phyloP scores from a whole-genome alignment of 495 filamentous ascomycete species.

The Penicillium canescens region DNA sequence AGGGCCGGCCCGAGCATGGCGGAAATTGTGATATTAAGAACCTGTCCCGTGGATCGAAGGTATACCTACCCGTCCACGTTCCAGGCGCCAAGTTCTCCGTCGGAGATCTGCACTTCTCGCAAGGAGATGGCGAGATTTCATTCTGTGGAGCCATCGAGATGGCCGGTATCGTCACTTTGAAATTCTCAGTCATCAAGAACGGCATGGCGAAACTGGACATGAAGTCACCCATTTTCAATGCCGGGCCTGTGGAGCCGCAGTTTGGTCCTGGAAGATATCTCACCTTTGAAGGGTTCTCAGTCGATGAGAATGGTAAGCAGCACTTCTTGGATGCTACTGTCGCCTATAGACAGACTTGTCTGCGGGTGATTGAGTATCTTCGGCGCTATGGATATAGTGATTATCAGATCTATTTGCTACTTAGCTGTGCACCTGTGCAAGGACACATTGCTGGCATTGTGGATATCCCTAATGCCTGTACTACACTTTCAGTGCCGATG shows the following conservation, averaged over 20 bases:
- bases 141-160: conserved; percentile 98
- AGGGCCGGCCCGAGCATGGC: conserved; percentile 55
- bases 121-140: conserved; percentile 92
- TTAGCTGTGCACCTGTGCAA: conserved; percentile 88
- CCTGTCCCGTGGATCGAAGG: conserved; percentile 78
- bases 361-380: conserved; percentile 85
- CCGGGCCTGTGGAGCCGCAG: conserved; percentile 88
- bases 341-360: conserved; percentile 83
- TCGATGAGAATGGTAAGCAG: conserved; percentile 89
- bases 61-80: conserved; percentile 86
- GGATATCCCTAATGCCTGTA: conserved; percentile 85
- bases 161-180: conserved; percentile 90
- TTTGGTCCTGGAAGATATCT: conserved; percentile 84
- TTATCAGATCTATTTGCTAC: conserved; percentile 88
- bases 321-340: conserved; percentile 92
- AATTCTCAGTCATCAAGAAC: conserved; percentile 84
- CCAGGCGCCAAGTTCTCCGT: conserved; percentile 89
- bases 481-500: conserved; percentile 85
- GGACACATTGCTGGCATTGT: conserved; percentile 94
- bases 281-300: conserved; percentile 93
- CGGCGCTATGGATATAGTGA: conserved; percentile 73
- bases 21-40: conserved; percentile 93
- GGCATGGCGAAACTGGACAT: conserved; percentile 76
- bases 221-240: conserved; percentile 86
- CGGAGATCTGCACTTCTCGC: conserved; percentile 86